A percentile compares a stretch with the other conserved stretches of the same genome.
phyloP scores from a whole-genome alignment of 345 rosid species.

The Corymbia maculata region DNA sequence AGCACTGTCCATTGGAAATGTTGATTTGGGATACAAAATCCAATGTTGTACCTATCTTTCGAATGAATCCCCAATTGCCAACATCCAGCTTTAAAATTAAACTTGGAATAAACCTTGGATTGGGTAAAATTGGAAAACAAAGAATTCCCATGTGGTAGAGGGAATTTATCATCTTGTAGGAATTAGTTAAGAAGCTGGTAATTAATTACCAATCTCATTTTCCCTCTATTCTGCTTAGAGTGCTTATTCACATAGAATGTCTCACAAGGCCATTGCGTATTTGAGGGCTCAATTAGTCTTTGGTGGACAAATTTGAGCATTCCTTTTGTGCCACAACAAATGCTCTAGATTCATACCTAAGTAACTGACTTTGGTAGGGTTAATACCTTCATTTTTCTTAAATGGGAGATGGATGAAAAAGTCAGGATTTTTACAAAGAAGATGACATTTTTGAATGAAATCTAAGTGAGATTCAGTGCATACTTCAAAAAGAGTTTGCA shows the following conservation, averaged over 20 bases:
- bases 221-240: not conserved
- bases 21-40: not conserved
- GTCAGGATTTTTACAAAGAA: not conserved
- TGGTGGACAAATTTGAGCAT: not conserved
- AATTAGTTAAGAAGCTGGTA: not conserved
- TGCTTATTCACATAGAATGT: not conserved
- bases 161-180: not conserved
- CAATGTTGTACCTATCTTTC: rapidly evolving
- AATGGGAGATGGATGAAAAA: not conserved
- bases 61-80: not conserved
- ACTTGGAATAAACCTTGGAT: not conserved
- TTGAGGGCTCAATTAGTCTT: not conserved
- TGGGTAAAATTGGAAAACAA: too few species aligned
- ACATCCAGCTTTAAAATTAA: rapidly evolving
- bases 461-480: not conserved
- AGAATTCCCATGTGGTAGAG: not conserved
- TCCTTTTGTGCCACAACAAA: rapidly evolving
- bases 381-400: not conserved
- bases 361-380: not conserved
- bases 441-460: too few species aligned
- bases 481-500: not conserved
- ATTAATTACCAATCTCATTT: not conserved
- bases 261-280: not conserved
- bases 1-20: not conserved
- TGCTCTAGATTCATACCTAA: not conserved